Evolutionary conservation across 495 filamentous ascomycete genomes (phyloP).

Genomic region (Podospora bellae-mahoneyi): DNA sequence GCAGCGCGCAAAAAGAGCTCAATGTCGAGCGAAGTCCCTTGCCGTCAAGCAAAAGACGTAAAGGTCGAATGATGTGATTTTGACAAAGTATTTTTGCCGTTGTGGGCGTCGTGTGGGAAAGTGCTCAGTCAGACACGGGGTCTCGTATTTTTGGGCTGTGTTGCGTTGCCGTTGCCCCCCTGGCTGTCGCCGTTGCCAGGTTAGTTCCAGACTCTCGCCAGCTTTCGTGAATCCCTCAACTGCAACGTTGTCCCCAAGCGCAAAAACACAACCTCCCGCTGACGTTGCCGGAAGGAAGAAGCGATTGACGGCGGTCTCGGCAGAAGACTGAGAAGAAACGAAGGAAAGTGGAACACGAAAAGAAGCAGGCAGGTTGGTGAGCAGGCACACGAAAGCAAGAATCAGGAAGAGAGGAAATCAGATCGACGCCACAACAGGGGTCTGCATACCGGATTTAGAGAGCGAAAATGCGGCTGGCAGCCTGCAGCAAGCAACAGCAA

Average conservation of each 20-base stretch:
- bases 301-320: neutral
- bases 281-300: neutral
- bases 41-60: neutral
- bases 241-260: neutral
- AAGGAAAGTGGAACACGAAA: constrained; percentile 5
- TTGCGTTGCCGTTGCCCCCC: constrained; percentile 12
- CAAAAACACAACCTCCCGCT: neutral
- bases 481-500: constrained; percentile 15
- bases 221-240: constrained; percentile 12
- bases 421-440: constrained; percentile 5
- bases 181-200: neutral
- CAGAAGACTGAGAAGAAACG: neutral
- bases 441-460: constrained; percentile 10
- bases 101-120: constrained; percentile 10
- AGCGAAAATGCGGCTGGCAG: constrained; percentile 10
- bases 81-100: neutral
- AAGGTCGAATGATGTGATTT: neutral
- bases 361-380: neutral
- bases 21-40: neutral
- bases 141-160: constrained; percentile 22
- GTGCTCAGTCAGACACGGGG: constrained; percentile 6
- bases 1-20: neutral
- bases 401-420: constrained; percentile 6
- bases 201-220: constrained; percentile 7
- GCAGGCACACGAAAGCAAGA: neutral